Base-by-base conservation (phyloP, 371 early-diverging fungal genomes). In the Mucor lusitanicus region DNA sequence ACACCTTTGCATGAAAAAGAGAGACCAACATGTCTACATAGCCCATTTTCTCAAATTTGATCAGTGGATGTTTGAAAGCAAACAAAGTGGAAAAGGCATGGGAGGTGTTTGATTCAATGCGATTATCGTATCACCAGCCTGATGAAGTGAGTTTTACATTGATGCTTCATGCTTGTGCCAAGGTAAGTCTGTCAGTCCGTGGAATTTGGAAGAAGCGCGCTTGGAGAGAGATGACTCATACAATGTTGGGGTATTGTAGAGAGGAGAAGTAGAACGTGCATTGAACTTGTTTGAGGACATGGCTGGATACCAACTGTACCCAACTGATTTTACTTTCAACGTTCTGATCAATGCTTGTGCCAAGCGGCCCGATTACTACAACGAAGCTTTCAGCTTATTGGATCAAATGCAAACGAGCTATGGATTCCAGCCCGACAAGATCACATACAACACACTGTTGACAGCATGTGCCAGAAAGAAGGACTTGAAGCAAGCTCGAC, bases 91-190 rank as follows among this genome's bases (percentile, higher is more conserved):
- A 88, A 17, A 87, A 91, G 3, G 96, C 96, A 9, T 97, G 97
- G 97, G 85, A 85, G 32, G 84, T 92, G n/a, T 97, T 95, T 83
- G 91, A 95, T 71, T 83, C 92, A 64, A 91, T 97, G 94, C 88
- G 93, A 55, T 80, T 86, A 32, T 90, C 94, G 30, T 87, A 92
- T 27, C 88, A 88, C 40, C 82, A 87, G 55, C 93, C 96, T 0
- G 93, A 94, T 70, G 90, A 91, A 64, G 87, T 89, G 0, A 82
- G 90, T 5, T 96, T 91, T 65, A 88, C 90, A 13, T 74, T 94
- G 25, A 97, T 97, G 97, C 90, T 97, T 23, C 92, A 92, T 69
- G 94, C 95, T 1, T 97, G 97, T 74, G 90, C 95, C 2, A 88
- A 89, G 78, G 86, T 86, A 63, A 74, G 6, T 13, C 13, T 37